Evolutionary conservation across 2,329 filamentous ascomycete genomes (phyloP), one percentile per base, ranked within the genome.

Genomic region (Colletotrichum gigasporum): DNA sequence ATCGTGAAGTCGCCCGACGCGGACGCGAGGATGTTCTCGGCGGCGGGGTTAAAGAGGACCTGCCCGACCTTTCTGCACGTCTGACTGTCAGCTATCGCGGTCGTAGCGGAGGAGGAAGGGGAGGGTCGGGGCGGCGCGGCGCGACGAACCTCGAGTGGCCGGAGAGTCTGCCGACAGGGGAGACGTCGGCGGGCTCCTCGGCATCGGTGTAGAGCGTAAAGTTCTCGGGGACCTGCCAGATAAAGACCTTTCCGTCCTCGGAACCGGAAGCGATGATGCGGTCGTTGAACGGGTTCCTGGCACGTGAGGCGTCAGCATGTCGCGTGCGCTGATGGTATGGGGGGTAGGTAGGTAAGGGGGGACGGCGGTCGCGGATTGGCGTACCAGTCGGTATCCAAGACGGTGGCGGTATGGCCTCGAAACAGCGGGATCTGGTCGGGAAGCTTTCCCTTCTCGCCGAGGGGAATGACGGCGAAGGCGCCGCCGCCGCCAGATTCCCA

Each of bases 401-500:
- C 96, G 64, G 95, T 90, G 51, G 94, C 94, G 42, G 96, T 99
- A 80, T 99, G 96, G 65, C 96, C 96, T 71, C 96, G 91, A 80
- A 98, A 99, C 73, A 99, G 85, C 66, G 96, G 96, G 71, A 99
- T 91, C 74, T 92, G 90, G 76, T 98, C 96, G 51, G 96, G 96
- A 56, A 96, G 81, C 80, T 96, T 94, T 69, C 96, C 96, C 72
- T 87, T 90, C 85, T 99, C 95, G 70, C 90, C 87, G 72, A 97
- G 80, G 65, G 96, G 96, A 71, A 99, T 93, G 71, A 99, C 95
- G 58, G 96, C 96, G 76, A 99, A 98, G 71, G 96, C 95, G 75
- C 96, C 96, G 73, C 96, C 96, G 68, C 96, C 96, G 76, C 93
- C 92, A 37, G 96, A 87, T 81, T 99, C 95, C 96, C 96, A 99